These are phyloP conservation scores for Comarum palustre DNA, from an alignment of 306 rosid species.

Conservation along the genomic window DNA sequence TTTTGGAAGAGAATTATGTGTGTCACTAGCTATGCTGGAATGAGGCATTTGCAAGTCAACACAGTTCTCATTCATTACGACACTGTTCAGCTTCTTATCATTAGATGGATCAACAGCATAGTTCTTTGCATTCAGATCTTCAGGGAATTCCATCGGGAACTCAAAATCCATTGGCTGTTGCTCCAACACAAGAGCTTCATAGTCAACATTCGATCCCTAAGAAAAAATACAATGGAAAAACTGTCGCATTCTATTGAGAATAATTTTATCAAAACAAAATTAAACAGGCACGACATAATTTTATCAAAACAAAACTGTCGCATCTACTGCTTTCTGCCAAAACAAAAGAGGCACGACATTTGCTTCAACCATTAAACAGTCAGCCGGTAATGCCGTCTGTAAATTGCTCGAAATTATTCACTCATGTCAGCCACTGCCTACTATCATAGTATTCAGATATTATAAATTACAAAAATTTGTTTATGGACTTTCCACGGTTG, in stretches of 20 bases:
- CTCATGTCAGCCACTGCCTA: neutral
- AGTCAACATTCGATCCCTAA: slow-evolving; percentile 42
- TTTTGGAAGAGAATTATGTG: slow-evolving; percentile 32
- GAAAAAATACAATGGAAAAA: slow-evolving; percentile 14
- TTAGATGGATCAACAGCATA: slow-evolving; percentile 38
- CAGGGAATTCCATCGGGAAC: slow-evolving; percentile 45
- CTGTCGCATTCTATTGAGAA: neutral
- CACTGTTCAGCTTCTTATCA: slow-evolving; percentile 29
- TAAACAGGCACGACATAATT: too few species aligned
- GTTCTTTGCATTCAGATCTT: slow-evolving; percentile 27
- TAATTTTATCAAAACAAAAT: neutral
- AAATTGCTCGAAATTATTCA: neutral
- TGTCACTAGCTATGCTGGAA: slow-evolving; percentile 34
- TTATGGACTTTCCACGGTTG: neutral
- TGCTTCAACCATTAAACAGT: neutral
- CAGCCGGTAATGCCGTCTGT: neutral
- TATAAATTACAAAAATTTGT: neutral
- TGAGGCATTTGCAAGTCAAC: slow-evolving; percentile 34
- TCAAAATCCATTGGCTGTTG: slow-evolving; percentile 45
- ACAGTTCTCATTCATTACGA: slow-evolving; percentile 27
- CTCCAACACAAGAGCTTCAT: slow-evolving; percentile 37
- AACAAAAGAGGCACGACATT: neutral
- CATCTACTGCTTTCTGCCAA: neutral
- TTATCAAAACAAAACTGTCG: neutral
- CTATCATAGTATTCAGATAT: too few species aligned